Evolutionary conservation across 164 flowering plant genomes (phyloP), one percentile per base, ranked within the genome.

Genomic region (Piper longum): DNA sequence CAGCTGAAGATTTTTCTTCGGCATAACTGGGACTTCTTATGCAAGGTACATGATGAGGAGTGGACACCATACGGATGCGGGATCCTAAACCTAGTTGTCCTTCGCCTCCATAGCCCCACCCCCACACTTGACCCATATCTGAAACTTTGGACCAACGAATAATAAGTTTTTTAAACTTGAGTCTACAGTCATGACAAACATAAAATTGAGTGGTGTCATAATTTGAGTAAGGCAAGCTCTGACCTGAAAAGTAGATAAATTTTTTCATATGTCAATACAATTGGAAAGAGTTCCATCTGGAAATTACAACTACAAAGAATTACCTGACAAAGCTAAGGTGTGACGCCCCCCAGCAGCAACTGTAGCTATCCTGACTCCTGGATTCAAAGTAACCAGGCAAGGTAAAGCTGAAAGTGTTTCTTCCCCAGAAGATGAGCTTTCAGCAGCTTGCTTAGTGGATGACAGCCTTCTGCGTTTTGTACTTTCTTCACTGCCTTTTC

Each of bases 81-180:
- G 96, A 87, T 42, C 99, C 99, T 78, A 88, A 72, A 56, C 99
- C 99, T 62, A 95, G 85, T 77, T 95, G 99, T 42, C 99, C 99
- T 70, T 95, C 99, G 39, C 99, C 99, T 69, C 99, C 99, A 79
- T 95, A 95, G 64, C 98, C 99, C 99, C 98, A 95, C 75, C 99
- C 99, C 99, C 99, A 95, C 72, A 95, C 96, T 73, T 95, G 95
- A 72, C 99, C 99, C 48, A 85, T 57, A 86, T 95, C 99, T 95
- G 91, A 72, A 83, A 80, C 75, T 72, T 77, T 48, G 66, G 66
- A 41, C 70, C 76, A 73, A 78, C 74, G 59, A 75, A 62, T 64
- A 61, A 72, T 74, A 70, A 74, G 64, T 61, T 57, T 63, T 74
- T 66, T 60, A 11, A 61, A 48, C 54, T 45, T 62, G 9, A 41